Base-by-base conservation (phyloP, 768 basidiomycete genomes). In the Psilocybe cubensis region DNA sequence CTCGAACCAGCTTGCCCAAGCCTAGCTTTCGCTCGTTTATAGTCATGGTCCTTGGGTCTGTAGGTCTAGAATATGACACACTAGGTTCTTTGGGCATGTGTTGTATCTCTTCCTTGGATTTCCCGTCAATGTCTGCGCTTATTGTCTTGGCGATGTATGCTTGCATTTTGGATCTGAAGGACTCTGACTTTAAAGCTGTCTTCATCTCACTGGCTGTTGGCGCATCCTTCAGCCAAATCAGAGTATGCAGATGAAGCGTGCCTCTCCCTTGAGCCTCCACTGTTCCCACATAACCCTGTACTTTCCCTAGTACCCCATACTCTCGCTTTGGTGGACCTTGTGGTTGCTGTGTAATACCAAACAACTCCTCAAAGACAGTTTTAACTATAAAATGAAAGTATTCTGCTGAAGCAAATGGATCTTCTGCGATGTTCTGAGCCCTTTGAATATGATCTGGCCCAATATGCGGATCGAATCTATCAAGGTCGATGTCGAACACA, bases 331-430 rank as follows among this genome's bases (percentile, higher is more conserved):
- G 66, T 47, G 3, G 45, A 4, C 31, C 58, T 23, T 43, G 11
- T 14, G 3, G 55, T 2, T 8, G 58, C 42, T 2, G 50, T 17
- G 18, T 70, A 52, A 56, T 41, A 0, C 64, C 60, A 1, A 79
- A 47, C 0, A 79, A 5, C 11, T 56, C 42, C 0, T 49, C 9
- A n/a, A 78, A 64, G 52, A 80, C 76, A 0, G 66, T 63, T 12
- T 68, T 63, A 61, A 80, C 75, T 20, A 73, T 74, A 0, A 73
- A 52, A 59, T 80, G 61, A 57, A 81, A 81, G 60, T 78, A 81
- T 18, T 72, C 59, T 0, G 77, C 72, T 0, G 73, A 73, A 0
- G 75, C 61, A 5, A 58, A 60, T 0, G 81, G 79, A 11, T 44
- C 43, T 2, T n/a, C 2, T 4, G 43, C 43, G 43, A 44, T 23